Conservation (phyloP, 768 basidiomycete genomes). For the Podaxis sp. region DNA sequence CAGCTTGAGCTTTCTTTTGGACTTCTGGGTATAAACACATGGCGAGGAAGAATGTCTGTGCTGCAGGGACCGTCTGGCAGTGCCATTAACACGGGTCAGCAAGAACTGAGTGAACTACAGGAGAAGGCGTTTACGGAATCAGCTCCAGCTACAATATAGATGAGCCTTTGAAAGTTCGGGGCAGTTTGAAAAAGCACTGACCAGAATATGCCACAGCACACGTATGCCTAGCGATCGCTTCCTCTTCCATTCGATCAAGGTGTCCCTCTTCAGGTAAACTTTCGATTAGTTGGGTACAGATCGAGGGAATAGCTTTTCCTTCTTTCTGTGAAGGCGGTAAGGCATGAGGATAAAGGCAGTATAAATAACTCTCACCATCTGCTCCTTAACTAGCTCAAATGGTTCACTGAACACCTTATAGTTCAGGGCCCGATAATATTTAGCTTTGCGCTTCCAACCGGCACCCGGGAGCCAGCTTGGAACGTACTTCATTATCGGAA, state of each 20-base stretch:
- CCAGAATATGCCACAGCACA: conserved; percentile 39
- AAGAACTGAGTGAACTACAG: background rate
- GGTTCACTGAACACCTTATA: background rate
- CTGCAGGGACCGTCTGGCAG: conserved; percentile 31
- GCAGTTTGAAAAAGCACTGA: conserved; percentile 15
- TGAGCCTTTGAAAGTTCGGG: background rate
- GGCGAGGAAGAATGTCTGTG: conserved; percentile 33
- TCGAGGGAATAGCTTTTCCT: background rate
- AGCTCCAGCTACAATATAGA: conserved; percentile 31
- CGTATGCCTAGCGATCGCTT: conserved; percentile 30
- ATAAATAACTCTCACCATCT: background rate
- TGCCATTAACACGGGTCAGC: background rate
- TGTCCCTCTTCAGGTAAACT: background rate
- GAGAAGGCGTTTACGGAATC: conserved; percentile 34
- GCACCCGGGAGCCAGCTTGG: conserved; percentile 40
- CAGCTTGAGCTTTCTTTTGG: conserved; percentile 28
- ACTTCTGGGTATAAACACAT: conserved; percentile 28
- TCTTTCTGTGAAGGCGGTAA: background rate
- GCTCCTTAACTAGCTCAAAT: background rate
- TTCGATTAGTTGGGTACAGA: conserved; percentile 2
- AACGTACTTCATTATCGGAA: conserved; percentile 26
- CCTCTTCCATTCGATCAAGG: conserved; percentile 10
- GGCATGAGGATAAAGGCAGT: background rate
- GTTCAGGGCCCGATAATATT: background rate
- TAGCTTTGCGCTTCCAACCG: conserved; percentile 25